phyloP scores from a whole-genome alignment of 208 protist species.

The Porcisia deanei region DNA sequence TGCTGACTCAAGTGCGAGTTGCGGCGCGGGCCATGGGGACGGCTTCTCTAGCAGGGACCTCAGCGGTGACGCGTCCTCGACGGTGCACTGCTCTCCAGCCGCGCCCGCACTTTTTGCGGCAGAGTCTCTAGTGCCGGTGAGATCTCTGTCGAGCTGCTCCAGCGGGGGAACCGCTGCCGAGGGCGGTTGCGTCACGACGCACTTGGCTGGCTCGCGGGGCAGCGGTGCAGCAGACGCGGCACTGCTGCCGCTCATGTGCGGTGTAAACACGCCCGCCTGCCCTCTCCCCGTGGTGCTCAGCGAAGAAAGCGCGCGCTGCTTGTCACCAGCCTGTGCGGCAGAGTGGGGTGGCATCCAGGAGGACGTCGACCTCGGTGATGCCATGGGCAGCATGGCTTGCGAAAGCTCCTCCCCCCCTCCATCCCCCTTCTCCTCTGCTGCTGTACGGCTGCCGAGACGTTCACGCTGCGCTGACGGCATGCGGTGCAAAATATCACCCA shows the following conservation, averaged over 20 bases:
- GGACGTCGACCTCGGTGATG: background rate
- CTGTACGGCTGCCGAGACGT: conserved; percentile 19
- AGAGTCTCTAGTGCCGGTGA: background rate
- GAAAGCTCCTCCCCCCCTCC: conserved; percentile 11
- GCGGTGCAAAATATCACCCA: conserved; percentile 16
- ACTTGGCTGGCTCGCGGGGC: background rate
- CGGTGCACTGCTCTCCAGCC: background rate
- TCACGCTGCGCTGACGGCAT: conserved; percentile 24
- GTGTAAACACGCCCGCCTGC: background rate
- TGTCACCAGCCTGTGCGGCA: background rate
- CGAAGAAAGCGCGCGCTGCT: background rate
- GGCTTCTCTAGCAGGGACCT: background rate
- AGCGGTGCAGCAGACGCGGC: background rate
- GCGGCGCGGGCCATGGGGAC: background rate
- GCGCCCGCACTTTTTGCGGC: no score
- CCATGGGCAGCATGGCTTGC: background rate
- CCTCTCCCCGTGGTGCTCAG: background rate
- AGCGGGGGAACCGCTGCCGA: background rate
- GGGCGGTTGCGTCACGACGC: conserved; percentile 4
- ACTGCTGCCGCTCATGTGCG: background rate
- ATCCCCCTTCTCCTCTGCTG: conserved; percentile 15
- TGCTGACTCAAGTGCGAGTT: background rate
- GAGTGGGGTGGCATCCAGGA: background rate
- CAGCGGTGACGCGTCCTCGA: background rate
- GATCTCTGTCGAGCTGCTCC: conserved; percentile 9